phyloP scores from a whole-genome alignment of 2,329 filamentous ascomycete species.

The Epichloe sibirici region DNA sequence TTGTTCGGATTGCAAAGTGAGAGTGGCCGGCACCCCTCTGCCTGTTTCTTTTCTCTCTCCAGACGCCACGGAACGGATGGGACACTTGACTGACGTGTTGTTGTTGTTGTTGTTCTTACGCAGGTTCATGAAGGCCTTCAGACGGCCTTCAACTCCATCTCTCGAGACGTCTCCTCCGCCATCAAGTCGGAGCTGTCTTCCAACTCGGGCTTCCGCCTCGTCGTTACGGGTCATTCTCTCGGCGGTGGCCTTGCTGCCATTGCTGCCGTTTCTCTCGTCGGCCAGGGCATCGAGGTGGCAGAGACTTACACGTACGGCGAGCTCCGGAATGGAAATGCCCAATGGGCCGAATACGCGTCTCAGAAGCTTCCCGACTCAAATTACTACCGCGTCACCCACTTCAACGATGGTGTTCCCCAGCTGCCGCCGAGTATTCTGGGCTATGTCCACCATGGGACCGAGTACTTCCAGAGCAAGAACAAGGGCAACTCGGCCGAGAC shows the following conservation, averaged over 20 bases:
- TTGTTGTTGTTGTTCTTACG: too few relatives aligned
- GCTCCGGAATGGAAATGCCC: slow-evolving; percentile 1
- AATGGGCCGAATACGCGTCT: slow-evolving; percentile 1
- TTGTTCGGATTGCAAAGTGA: slow-evolving; percentile 2
- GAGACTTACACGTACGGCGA: slow-evolving; percentile 4
- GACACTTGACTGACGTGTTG: too few relatives aligned
- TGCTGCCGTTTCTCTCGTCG: background rate
- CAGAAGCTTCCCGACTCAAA: background rate
- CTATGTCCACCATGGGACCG: slow-evolving; percentile 2
- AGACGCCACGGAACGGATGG: too few relatives aligned
- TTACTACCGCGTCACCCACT: slow-evolving; percentile 1
- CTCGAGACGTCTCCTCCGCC: background rate
- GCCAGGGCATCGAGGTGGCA: background rate
- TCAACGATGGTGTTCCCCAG: slow-evolving; percentile 4
- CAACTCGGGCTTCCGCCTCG: background rate
- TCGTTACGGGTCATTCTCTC: slow-evolving; percentile 2
- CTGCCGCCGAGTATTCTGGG: background rate
- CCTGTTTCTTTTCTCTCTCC: too few relatives aligned
- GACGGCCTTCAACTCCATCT: background rate
- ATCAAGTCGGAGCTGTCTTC: slow-evolving; percentile 1
- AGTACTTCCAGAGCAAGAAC: slow-evolving; percentile 2
- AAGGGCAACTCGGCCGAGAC: background rate
- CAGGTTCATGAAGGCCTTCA: slow-evolving; percentile 3
- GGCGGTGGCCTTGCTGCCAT: background rate
- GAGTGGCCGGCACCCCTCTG: background rate